Percentiles rank a stretch among this genome's conserved stretches.
phyloP scores from a whole-genome alignment of 768 basidiomycete species.

The Mycena sanguinolenta region DNA sequence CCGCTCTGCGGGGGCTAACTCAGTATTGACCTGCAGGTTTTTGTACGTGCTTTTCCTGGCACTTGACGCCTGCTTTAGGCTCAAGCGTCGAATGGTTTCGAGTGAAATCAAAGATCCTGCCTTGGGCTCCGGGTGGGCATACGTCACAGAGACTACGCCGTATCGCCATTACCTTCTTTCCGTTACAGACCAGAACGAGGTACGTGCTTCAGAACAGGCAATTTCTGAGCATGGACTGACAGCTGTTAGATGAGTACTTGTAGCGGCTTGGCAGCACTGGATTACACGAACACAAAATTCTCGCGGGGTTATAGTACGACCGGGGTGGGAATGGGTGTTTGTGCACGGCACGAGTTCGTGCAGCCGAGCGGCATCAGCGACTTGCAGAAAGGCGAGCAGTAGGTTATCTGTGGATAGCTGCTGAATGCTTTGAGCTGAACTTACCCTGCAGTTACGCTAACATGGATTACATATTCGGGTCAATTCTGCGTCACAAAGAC shows the following conservation, averaged over 20 bases:
- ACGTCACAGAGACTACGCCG: conserved; percentile 19
- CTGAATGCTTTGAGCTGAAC: no score
- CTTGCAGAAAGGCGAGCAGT: conserved; percentile 40
- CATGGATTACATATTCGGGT: not conserved
- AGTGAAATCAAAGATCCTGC: conserved; percentile 20
- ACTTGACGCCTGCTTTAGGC: conserved; percentile 41
- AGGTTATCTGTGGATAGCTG: no score
- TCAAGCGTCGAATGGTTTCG: conserved; percentile 31
- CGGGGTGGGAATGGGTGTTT: not conserved
- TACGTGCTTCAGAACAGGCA: not conserved
- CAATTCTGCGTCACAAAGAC: not conserved
- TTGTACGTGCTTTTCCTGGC: conserved; percentile 33
- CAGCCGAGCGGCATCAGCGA: conserved; percentile 37
- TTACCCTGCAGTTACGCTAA: no score
- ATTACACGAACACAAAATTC: not conserved
- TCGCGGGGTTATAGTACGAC: no score
- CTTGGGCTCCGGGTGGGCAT: conserved; percentile 28
- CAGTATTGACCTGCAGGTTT: conserved; percentile 23
- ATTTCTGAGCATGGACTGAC: no score
- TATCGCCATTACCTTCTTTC: conserved; percentile 15
- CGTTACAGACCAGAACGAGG: conserved; percentile 24
- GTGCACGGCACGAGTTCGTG: conserved; percentile 33
- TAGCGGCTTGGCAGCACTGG: conserved; percentile 23
- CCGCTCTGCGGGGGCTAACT: no score
- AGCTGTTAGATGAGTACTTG: conserved; percentile 27